These are phyloP conservation scores for Ganoderma meredithae DNA, from an alignment of 1,284 basidiomycete species.

Conservation along the genomic window DNA sequence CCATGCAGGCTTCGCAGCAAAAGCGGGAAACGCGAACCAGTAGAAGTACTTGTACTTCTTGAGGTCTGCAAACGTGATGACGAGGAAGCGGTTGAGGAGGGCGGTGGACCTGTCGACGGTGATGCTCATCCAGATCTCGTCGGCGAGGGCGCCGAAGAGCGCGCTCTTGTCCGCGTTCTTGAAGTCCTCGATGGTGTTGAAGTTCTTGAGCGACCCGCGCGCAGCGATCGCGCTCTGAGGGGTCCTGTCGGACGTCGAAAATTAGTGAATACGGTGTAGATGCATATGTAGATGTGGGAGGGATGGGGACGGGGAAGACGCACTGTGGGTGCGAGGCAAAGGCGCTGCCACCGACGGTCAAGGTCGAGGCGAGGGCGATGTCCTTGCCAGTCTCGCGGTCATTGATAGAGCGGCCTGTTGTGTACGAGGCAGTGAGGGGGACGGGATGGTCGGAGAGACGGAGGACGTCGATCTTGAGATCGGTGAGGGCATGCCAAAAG, in stretches of 20 bases:
- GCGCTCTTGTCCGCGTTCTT: slow-evolving; percentile 88
- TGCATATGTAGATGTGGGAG: too few species aligned
- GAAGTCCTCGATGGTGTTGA: slow-evolving; percentile 97
- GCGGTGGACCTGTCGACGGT: slow-evolving; percentile 56
- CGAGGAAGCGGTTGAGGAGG: slow-evolving; percentile 79
- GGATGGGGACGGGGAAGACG: slow-evolving; percentile 18
- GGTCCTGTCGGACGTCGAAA: slow-evolving; percentile 34
- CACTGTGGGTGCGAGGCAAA: slow-evolving; percentile 52
- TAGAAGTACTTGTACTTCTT: slow-evolving; percentile 99
- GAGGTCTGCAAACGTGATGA: slow-evolving; percentile 95
- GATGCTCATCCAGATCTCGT: slow-evolving; percentile 75
- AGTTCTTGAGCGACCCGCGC: slow-evolving; percentile 85
- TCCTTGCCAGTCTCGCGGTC: slow-evolving; percentile 79
- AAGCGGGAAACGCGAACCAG: slow-evolving; percentile 97
- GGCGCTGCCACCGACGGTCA: slow-evolving; percentile 66
- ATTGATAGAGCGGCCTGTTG: slow-evolving; percentile 72
- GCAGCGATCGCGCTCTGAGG: slow-evolving; percentile 52
- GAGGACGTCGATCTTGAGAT: slow-evolving; percentile 91
- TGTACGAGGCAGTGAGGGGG: slow-evolving; percentile 73
- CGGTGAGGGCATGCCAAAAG: slow-evolving; percentile 93
- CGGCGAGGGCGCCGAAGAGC: slow-evolving; percentile 76
- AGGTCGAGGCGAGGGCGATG: slow-evolving; percentile 66
- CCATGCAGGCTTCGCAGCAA: slow-evolving; percentile 89
- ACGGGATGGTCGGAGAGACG: slow-evolving; percentile 82
- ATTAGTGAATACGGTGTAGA: background rate